These are phyloP conservation scores for Fusarium napiforme DNA, from an alignment of 2,329 filamentous ascomycete species.

Conservation along the genomic window DNA sequence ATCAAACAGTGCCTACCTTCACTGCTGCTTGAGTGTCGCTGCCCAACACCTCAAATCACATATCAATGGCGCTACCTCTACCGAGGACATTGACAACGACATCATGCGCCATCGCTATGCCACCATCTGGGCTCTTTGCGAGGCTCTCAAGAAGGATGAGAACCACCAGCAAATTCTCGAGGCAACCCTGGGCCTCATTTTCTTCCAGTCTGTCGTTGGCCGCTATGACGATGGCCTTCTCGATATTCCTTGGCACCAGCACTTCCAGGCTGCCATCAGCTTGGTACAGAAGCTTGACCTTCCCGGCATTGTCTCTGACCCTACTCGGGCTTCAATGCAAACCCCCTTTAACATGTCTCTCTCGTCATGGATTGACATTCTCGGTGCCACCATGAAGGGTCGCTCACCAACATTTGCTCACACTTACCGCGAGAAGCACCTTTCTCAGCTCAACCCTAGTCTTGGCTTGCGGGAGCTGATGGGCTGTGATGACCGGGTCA, in stretches of 20 bases:
- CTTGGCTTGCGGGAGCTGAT: constrained; percentile 90
- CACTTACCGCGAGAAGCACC: constrained; percentile 94
- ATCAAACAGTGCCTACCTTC: constrained; percentile 91
- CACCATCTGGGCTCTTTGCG: constrained; percentile 86
- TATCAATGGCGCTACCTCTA: constrained; percentile 65
- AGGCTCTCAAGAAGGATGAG: constrained; percentile 81
- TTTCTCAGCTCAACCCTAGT: constrained; percentile 70
- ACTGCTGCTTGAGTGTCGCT: constrained; percentile 94
- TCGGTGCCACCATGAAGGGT: constrained; percentile 92
- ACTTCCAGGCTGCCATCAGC: constrained; percentile 90
- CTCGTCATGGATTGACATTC: constrained; percentile 95
- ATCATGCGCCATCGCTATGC: constrained; percentile 93
- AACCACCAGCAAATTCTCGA: constrained; percentile 91
- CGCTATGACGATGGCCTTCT: constrained; percentile 84
- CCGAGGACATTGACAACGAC: constrained; percentile 84
- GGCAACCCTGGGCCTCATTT: constrained; percentile 92
- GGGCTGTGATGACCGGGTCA: constrained; percentile 96
- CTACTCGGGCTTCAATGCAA: constrained; percentile 62
- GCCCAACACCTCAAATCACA: constrained; percentile 91
- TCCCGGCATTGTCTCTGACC: constrained; percentile 71
- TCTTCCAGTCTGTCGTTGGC: constrained; percentile 94
- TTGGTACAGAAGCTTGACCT: constrained; percentile 88
- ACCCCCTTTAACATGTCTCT: constrained; percentile 96
- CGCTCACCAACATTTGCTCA: constrained; percentile 88
- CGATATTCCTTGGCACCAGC: constrained; percentile 96